phyloP scores from a whole-genome alignment of 345 rosid species.

The Eucalyptus cladocalyx region DNA sequence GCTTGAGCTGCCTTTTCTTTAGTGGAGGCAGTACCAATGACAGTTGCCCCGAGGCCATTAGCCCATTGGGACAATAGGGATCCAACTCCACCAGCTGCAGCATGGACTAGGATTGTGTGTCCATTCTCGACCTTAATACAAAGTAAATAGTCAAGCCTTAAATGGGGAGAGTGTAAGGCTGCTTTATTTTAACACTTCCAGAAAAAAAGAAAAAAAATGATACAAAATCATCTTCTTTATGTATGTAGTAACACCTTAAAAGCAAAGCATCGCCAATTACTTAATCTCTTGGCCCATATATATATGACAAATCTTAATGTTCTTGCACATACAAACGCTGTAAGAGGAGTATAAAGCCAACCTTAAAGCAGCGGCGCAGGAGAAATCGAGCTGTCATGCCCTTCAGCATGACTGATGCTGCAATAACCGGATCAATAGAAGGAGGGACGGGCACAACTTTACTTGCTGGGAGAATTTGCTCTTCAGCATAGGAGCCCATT shows the following conservation, averaged over 20 bases:
- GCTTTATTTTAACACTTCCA: background rate
- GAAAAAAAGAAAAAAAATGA: no score
- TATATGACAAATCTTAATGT: background rate
- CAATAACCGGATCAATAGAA: conserved; percentile 50
- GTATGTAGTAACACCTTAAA: background rate
- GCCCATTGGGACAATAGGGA: conserved; percentile 94
- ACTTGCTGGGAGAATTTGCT: conserved; percentile 74
- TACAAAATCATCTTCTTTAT: background rate
- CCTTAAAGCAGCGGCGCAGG: conserved; percentile 79
- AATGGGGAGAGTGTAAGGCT: background rate
- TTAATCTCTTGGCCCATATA: background rate
- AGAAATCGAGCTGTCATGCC: conserved; percentile 90
- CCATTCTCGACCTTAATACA: conserved; percentile 56
- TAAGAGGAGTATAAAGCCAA: background rate
- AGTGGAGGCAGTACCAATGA: conserved; percentile 78
- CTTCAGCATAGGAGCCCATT: conserved; percentile 84
- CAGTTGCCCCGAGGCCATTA: conserved; percentile 76
- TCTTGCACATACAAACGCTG: background rate
- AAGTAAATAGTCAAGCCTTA: background rate
- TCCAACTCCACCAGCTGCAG: conserved; percentile 96
- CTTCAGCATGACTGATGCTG: conserved; percentile 76
- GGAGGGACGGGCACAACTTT: conserved; percentile 84
- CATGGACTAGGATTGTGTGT: conserved; percentile 74
- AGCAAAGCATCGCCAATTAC: background rate
- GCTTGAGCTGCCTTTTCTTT: conserved; percentile 90